A percentile compares a stretch with the other conserved stretches of the same genome.
phyloP scores from a whole-genome alignment of 2,329 filamentous ascomycete genomes.

The Calcarisporium arbuscula region DNA sequence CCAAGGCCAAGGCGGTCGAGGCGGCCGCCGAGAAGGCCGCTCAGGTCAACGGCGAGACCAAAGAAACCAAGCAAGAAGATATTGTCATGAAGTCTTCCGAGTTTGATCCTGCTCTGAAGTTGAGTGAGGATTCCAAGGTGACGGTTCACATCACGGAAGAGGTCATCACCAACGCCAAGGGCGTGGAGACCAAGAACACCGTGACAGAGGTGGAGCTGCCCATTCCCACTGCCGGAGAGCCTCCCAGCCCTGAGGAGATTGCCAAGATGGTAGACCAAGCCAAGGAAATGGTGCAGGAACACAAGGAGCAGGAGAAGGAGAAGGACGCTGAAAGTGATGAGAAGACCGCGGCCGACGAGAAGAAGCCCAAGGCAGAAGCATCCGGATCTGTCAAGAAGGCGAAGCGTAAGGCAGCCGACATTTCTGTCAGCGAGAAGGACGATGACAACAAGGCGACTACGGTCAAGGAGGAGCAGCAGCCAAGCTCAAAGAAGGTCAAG shows the following conservation, averaged over 20 bases:
- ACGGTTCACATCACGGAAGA: slow-evolving; percentile 66
- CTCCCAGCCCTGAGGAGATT: slow-evolving; percentile 71
- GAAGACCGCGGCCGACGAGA: slow-evolving; percentile 29
- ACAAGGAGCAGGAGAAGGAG: slow-evolving; percentile 37
- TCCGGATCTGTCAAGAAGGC: slow-evolving; percentile 41
- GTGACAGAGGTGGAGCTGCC: slow-evolving; percentile 73
- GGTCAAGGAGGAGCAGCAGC: slow-evolving; percentile 34
- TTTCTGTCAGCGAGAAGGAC: slow-evolving; percentile 58
- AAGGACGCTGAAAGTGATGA: slow-evolving; percentile 32
- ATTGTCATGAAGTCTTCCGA: slow-evolving; percentile 40
- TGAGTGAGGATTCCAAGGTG: slow-evolving; percentile 43
- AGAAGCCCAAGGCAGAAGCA: slow-evolving; percentile 28
- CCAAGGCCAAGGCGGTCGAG: slow-evolving; percentile 36
- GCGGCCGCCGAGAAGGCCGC: slow-evolving; percentile 19
- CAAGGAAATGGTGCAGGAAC: slow-evolving; percentile 77
- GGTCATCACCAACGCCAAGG: slow-evolving; percentile 45
- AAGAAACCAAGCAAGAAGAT: slow-evolving; percentile 24
- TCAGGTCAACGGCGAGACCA: slow-evolving; percentile 22
- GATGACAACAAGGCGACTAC: slow-evolving; percentile 16
- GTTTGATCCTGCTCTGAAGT: slow-evolving; percentile 40
- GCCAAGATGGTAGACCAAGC: slow-evolving; percentile 80
- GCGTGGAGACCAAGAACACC: slow-evolving; percentile 63
- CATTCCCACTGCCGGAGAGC: slow-evolving; percentile 47
- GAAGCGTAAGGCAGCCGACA: slow-evolving; percentile 71
- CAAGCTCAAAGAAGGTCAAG: slow-evolving; percentile 67